Evolutionary conservation across 2,329 filamentous ascomycete species (phyloP).

Genomic region (Chrysoporthe deuterocubensis): DNA sequence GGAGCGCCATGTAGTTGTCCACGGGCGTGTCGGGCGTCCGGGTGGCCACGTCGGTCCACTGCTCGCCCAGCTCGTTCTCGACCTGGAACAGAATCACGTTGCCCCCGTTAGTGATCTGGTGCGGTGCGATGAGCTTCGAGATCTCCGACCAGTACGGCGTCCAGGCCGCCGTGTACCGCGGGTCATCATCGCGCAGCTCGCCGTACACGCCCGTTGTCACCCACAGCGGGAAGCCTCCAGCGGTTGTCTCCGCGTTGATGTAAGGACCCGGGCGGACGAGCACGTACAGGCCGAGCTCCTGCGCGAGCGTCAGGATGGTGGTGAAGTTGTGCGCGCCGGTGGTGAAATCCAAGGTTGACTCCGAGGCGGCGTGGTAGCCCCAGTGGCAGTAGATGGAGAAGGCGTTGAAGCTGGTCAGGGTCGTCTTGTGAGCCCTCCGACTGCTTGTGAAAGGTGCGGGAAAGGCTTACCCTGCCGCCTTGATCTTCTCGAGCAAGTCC

Average conservation of each 20-base stretch:
- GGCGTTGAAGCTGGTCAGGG: constrained; percentile 42
- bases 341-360: constrained; percentile 48
- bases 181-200: constrained; percentile 54
- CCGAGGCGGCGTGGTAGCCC: constrained; percentile 45
- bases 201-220: constrained; percentile 64
- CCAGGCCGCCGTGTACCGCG: constrained; percentile 57
- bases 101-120: constrained; percentile 61
- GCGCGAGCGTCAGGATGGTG: constrained; percentile 55
- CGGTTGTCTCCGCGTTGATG: constrained; percentile 66
- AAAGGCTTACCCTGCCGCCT: constrained; percentile 42
- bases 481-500: constrained; percentile 48
- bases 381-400: constrained; percentile 49
- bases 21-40: constrained; percentile 53
- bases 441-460: too few relatives aligned
- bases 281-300: constrained; percentile 58
- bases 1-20: constrained; percentile 60
- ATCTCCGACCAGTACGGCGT: constrained; percentile 57
- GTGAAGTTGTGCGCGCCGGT: constrained; percentile 58
- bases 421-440: not conserved
- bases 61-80: constrained; percentile 57
- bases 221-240: constrained; percentile 66
- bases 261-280: constrained; percentile 64
- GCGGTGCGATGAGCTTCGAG: constrained; percentile 53
- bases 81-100: constrained; percentile 61
- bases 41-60: constrained; percentile 46